Evolutionary conservation across 2,329 filamentous ascomycete genomes (phyloP), one percentile per base, ranked within the genome.

Genomic region (Fonsecaea nubica): DNA sequence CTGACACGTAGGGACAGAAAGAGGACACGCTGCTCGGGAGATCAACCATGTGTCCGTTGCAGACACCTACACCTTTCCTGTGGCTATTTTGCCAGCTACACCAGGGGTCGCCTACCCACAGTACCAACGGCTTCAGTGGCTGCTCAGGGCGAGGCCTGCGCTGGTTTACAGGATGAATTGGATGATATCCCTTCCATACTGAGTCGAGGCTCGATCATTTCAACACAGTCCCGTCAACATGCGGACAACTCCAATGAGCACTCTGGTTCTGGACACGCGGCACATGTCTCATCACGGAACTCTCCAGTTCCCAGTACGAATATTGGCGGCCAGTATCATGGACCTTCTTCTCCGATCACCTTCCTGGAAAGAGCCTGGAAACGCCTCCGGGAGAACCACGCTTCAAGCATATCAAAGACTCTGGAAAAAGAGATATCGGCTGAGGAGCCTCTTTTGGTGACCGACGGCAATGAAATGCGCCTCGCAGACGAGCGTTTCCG

Each of bases 311-410:
- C 53, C 9, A 55, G 53, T 55, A 13, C 53, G n/a, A 55, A 55
- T 18, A 55, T 55, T 25, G 53, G 53, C 15, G 53, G 53, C 35
- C 35, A 55, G 35, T 55, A 55, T 55, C 35, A 55, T 55, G 53
- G 53, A 2, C 53, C 53, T 18, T 55, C 53, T 30, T 55, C 53
- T 35, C 53, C 53, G 7, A 55, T 55, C 15, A 55, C 53, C 18
- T 55, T 55, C n/a, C 21, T 55, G 35, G 53, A 55, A 18, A 35
- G 53, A 55, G 53, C 53, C 13, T 55, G 53, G 53, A 55, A 38
- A 18, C 30, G 53, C 13, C 5, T 55, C n/a, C 15, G 35, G n/a
- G 53, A 55, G 53, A 55, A 55, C 21, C 53, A 38, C 8, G 35
- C 35, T 7, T 55, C 35, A n/a, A 55, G 32, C 25, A 55, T 30